Conservation (phyloP, 805 yeast genomes). For the Kurtzmaniella cleridarum region DNA sequence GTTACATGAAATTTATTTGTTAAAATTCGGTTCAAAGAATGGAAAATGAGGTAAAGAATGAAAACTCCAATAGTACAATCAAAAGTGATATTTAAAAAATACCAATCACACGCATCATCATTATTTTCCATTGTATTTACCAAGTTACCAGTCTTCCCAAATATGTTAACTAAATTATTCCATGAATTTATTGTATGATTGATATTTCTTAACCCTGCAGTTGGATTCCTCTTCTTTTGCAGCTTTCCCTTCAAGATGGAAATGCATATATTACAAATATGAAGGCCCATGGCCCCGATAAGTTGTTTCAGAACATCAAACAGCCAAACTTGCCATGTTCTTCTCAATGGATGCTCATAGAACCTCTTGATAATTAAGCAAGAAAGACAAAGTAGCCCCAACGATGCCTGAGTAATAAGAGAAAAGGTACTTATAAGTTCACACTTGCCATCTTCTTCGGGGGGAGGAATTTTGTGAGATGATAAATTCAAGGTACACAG, state of each 20-base stretch:
- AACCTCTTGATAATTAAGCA: conserved; percentile 71
- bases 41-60: conserved; percentile 53
- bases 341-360: conserved; percentile 69
- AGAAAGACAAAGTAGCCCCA: conserved; percentile 74
- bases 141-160: conserved; percentile 2
- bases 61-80: conserved; percentile 96
- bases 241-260: conserved; percentile 49
- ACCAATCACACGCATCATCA: conserved; percentile 86
- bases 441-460: conserved; percentile 29
- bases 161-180: conserved; percentile 8
- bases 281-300: conserved; percentile 81
- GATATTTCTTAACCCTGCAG: conserved; percentile 4
- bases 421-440: conserved; percentile 79
- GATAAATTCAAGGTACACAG: background rate
- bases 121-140: conserved; percentile 7
- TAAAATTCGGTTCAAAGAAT: conserved; percentile 37
- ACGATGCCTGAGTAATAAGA: conserved; percentile 62
- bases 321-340: conserved; percentile 86
- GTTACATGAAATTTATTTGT: conserved; percentile 37
- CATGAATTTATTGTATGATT: too few species aligned
- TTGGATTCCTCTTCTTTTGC: background rate
- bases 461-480: conserved; percentile 1
- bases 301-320: conserved; percentile 89
- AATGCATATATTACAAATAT: conserved; percentile 65
- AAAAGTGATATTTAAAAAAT: conserved; percentile 78